Evolutionary conservation across 106 monocot species (phyloP).

Genomic region (Acorus gramineus): DNA sequence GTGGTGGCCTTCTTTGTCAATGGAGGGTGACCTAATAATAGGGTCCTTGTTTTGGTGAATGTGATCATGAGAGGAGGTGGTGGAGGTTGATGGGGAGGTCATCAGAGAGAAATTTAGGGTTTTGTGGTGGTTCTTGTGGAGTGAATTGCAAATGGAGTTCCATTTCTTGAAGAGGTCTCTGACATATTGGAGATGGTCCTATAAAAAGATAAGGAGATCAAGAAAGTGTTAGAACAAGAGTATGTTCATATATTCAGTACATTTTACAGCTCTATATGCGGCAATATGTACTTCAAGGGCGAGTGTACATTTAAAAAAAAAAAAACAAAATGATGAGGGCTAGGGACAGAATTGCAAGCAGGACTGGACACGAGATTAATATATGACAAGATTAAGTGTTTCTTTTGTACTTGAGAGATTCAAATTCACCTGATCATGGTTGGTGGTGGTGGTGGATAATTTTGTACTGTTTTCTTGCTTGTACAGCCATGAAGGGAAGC

Average conservation of each 20-base stretch:
- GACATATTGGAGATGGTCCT: slow-evolving; percentile 8
- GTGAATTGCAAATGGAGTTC: slow-evolving; percentile 29
- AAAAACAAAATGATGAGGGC: no score
- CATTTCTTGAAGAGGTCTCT: slow-evolving; percentile 32
- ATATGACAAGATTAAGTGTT: background rate
- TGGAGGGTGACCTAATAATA: no score
- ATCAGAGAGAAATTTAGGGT: slow-evolving; percentile 30
- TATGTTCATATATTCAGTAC: no score
- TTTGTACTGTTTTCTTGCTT: slow-evolving; percentile 27
- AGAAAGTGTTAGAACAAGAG: no score
- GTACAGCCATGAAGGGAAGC: slow-evolving; percentile 66
- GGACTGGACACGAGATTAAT: no score
- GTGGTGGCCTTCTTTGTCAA: no score
- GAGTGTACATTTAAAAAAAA: no score
- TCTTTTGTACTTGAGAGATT: background rate
- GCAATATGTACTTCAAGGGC: no score
- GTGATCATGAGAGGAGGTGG: slow-evolving; percentile 26
- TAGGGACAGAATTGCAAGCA: no score
- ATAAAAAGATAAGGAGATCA: background rate
- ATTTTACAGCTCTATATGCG: no score
- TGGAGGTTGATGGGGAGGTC: slow-evolving; percentile 31
- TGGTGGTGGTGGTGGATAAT: slow-evolving; percentile 2
- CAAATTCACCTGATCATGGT: slow-evolving; percentile 20
- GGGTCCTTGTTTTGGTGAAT: no score
- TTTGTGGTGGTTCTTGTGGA: slow-evolving; percentile 26